Percentiles rank a stretch among this genome's conserved stretches.
Evolutionary conservation across 352 stramenopile genomes (phyloP).

Genomic region (Phytopythium cucurbitacearum): DNA sequence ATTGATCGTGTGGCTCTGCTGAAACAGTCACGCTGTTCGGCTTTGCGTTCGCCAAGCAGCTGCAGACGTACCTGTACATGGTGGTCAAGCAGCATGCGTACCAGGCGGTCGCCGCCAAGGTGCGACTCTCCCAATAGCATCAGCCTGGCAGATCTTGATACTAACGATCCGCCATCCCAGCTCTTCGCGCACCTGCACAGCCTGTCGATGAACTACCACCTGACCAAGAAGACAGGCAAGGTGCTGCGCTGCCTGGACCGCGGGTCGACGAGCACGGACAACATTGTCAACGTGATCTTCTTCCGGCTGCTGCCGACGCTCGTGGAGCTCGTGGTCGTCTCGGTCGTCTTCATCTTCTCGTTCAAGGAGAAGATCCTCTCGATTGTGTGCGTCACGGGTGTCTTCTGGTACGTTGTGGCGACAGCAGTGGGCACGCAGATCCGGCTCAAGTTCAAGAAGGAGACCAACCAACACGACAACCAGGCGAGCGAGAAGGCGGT

Average conservation of each 20-base stretch:
- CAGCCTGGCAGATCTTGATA: neutral
- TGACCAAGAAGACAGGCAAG: slow-evolving; percentile 96
- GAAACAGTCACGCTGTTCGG: slow-evolving; percentile 44
- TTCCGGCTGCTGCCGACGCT: slow-evolving; percentile 94
- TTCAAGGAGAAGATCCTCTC: slow-evolving; percentile 92
- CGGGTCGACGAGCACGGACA: slow-evolving; percentile 83
- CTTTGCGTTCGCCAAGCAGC: slow-evolving; percentile 90
- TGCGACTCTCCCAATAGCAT: slow-evolving; percentile 12
- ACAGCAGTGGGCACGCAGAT: slow-evolving; percentile 82
- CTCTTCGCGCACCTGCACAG: slow-evolving; percentile 93
- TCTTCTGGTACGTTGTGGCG: slow-evolving; percentile 91
- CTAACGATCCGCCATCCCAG: slow-evolving; percentile 12
- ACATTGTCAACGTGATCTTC: slow-evolving; percentile 96
- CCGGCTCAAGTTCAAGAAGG: slow-evolving; percentile 88
- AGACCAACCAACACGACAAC: slow-evolving; percentile 94
- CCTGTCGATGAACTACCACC: slow-evolving; percentile 96
- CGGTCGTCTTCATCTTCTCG: slow-evolving; percentile 82
- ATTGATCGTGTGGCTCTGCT: too few relatives aligned
- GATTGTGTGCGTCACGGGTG: slow-evolving; percentile 83
- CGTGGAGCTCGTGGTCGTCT: slow-evolving; percentile 93
- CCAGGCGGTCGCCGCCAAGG: slow-evolving; percentile 90
- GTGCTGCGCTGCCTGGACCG: slow-evolving; percentile 91
- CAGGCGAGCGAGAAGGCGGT: slow-evolving; percentile 94
- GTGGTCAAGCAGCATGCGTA: slow-evolving; percentile 96
- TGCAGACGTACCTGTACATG: slow-evolving; percentile 91